Conservation (phyloP, 1,139 yeast species). For the Saccharomycopsis hybrid region DNA sequence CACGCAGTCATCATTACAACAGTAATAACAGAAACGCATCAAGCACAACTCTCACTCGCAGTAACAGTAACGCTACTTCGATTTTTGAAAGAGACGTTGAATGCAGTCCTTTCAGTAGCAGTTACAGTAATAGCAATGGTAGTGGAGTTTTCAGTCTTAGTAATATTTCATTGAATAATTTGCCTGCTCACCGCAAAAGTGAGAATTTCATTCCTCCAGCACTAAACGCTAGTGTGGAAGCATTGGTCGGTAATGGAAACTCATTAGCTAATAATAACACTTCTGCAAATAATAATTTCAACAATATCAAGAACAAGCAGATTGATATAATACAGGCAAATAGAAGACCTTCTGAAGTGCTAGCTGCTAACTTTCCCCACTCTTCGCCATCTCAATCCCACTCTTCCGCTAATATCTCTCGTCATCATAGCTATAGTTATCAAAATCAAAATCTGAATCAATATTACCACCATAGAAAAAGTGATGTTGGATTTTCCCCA, state of each 20-base stretch:
- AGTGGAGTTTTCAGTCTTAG: conserved; percentile 10
- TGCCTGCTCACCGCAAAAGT: conserved; percentile 9
- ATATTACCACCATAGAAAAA: no score
- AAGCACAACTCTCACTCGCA: conserved; percentile 12
- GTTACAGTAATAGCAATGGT: not conserved
- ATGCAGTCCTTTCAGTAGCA: not conserved
- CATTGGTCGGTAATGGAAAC: conserved; percentile 70
- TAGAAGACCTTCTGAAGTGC: conserved; percentile 35
- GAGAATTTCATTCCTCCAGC: conserved; percentile 20
- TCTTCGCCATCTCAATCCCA: conserved; percentile 7
- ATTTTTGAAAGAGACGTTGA: conserved; percentile 21
- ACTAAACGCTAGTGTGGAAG: conserved; percentile 69
- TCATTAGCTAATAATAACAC: conserved; percentile 25
- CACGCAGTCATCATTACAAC: not conserved
- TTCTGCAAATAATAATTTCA: conserved; percentile 42
- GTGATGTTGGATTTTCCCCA: no score
- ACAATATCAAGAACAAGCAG: conserved; percentile 39
- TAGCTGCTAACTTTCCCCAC: conserved; percentile 3
- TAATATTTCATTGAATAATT: conserved; percentile 9
- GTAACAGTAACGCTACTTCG: conserved; percentile 10
- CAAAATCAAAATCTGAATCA: no score
- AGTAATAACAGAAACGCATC: conserved; percentile 8
- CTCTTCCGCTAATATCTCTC: conserved; percentile 1
- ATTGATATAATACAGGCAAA: no score
- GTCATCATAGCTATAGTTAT: no score